phyloP scores from a whole-genome alignment of 345 rosid species.

The Rhizophora apiculata region DNA sequence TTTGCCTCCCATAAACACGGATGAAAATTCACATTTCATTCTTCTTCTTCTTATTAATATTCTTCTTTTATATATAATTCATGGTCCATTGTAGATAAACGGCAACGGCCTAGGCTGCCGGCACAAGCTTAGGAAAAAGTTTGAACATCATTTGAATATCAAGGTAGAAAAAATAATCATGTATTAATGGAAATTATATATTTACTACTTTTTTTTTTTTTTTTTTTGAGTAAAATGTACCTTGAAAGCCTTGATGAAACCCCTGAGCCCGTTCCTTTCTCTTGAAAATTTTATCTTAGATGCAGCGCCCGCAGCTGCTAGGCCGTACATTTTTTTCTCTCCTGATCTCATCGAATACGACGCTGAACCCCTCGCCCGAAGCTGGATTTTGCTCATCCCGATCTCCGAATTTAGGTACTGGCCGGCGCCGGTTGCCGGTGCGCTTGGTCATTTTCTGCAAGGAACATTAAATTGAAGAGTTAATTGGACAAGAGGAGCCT shows the following conservation, averaged over 20 bases:
- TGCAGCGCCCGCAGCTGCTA: not conserved
- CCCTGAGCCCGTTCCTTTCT: not conserved
- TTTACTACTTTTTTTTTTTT: not conserved
- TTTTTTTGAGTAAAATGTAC: not conserved
- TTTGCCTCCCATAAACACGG: too few species aligned
- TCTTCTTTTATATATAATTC: too few species aligned
- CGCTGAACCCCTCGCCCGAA: constrained; percentile 6
- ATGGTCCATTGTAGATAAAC: not conserved
- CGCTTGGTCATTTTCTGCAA: not conserved
- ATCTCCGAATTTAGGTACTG: constrained; percentile 9
- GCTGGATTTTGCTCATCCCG: constrained; percentile 3
- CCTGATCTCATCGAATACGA: constrained; percentile 1
- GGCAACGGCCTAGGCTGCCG: not conserved
- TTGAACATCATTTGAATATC: too few species aligned
- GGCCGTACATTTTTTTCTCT: constrained; percentile 2
- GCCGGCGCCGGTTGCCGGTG: not conserved
- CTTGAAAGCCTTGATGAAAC: constrained; percentile 10
- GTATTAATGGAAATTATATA: too few species aligned
- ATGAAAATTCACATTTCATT: too few species aligned
- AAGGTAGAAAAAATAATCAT: too few species aligned
- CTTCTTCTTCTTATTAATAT: too few species aligned
- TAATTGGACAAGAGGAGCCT: not conserved
- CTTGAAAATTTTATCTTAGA: not conserved
- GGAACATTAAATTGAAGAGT: not conserved
- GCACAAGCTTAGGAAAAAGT: not conserved